Evolutionary conservation across 768 basidiomycete genomes (phyloP), one percentile per base, ranked within the genome.

Genomic region (Lanmaoa pseudosensibilis): DNA sequence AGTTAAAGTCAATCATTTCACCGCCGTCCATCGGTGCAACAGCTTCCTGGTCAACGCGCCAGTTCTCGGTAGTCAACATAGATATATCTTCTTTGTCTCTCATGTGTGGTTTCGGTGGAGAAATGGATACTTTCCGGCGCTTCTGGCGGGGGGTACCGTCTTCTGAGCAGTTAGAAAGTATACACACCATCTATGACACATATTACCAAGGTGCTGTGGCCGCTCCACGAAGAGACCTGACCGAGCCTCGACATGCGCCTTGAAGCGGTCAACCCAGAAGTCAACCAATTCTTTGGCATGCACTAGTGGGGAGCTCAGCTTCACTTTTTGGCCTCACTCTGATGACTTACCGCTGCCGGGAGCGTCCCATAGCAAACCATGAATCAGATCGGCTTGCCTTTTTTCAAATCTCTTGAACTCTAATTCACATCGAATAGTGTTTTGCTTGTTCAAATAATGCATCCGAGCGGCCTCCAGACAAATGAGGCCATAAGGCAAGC

Each of bases 181-280:
- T 41, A 16, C 38, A 48, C 5, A 18, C 27, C 27, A 50, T 36
- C 11, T 4, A 33, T 23, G 39, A 47, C 11, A 59, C 44, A 39
- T 10, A 30, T 58, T 66, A 63, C 67, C 65, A 18, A 18, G 43
- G 19, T 23, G 5, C 34, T 51, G 55, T 40, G 52, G 46, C 27
- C 7, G 27, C 15, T 51, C 59, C 30, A 52, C 18, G 16, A 49
- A 43, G 49, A 62, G 59, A 25, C 47, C 79, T 1, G 81, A 79
- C 50, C 82, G 80, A 23, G 87, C 80, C 65, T 87, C 83, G 3
- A 90, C 80, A 63, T 88, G 87, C 2, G 85, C 75, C 63, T 81
- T 87, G 72, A 89, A 85, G 62, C 81, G 86, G 53, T 83, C 79
- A 55, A 82, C 74, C 91, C 91, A 93, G 63, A 92, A 90, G 54